These are phyloP conservation scores for Porphyrellus cyaneotinctus DNA, from an alignment of 768 basidiomycete genomes.

Conservation along the genomic window DNA sequence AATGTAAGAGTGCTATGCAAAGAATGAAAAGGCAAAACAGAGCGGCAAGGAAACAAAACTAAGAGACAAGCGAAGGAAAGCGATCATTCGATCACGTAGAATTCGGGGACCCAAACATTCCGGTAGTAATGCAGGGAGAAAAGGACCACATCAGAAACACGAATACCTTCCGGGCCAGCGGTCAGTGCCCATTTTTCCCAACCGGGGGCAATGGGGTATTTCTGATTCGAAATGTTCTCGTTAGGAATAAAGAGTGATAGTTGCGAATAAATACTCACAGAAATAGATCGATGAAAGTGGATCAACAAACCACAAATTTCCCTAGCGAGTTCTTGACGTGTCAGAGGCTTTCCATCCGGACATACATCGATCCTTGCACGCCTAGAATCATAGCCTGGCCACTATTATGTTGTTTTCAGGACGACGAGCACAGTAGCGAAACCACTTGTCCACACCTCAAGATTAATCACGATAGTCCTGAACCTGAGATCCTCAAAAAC, in stretches of 20 bases:
- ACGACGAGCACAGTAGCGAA: background rate
- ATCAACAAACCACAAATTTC: slow-evolving; percentile 15
- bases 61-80: background rate
- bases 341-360: slow-evolving; percentile 6
- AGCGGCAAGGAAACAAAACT: background rate
- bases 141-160: slow-evolving; percentile 14
- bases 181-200: slow-evolving; percentile 21
- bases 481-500: slow-evolving; percentile 18
- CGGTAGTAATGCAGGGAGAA: slow-evolving; percentile 25
- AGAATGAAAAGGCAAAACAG: background rate
- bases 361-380: slow-evolving; percentile 13
- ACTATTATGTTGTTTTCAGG: background rate
- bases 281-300: background rate
- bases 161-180: slow-evolving; percentile 13
- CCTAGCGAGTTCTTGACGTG: slow-evolving; percentile 19
- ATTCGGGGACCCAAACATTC: slow-evolving; percentile 27
- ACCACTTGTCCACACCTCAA: slow-evolving; percentile 15
- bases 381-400: slow-evolving; percentile 6
- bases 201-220: slow-evolving; percentile 5
- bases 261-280: slow-evolving; percentile 3
- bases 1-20: background rate
- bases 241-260: background rate
- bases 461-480: slow-evolving; percentile 17
- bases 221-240: background rate
- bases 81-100: slow-evolving; percentile 26